Percentiles rank a stretch among this genome's conserved stretches.
These are phyloP conservation scores for Neoboletus subvelutipes DNA, from an alignment of 768 basidiomycete genomes.

Conservation along the genomic window DNA sequence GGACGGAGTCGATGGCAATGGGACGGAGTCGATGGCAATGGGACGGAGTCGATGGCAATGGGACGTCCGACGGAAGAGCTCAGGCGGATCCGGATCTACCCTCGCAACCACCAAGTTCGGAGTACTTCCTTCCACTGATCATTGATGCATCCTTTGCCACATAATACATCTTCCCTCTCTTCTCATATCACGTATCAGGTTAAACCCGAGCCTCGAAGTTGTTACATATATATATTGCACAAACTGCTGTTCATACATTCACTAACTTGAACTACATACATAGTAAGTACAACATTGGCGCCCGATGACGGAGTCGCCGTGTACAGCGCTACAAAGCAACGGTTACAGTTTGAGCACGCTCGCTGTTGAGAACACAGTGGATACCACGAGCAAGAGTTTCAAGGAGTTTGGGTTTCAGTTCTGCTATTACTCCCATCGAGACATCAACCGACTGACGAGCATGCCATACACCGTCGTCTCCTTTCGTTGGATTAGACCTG, in stretches of 20 bases:
- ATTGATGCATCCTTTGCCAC: too few relatives aligned
- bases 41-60: neutral
- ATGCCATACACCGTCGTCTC: conserved; percentile 18
- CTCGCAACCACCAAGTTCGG: neutral
- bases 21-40: too few relatives aligned
- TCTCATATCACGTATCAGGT: neutral
- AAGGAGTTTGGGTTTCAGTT: conserved; percentile 19
- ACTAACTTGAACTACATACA: neutral
- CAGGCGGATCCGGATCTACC: neutral
- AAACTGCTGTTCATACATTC: neutral
- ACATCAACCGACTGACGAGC: conserved; percentile 21
- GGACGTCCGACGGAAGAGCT: neutral
- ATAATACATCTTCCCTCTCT: too few relatives aligned
- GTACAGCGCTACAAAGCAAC: neutral
- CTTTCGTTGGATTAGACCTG: conserved; percentile 23
- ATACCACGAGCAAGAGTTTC: conserved; percentile 14
- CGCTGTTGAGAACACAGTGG: conserved; percentile 4
- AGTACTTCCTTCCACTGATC: neutral
- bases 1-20: too few relatives aligned
- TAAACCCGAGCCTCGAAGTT: too few relatives aligned
- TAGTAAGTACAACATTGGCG: neutral
- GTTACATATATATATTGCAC: neutral
- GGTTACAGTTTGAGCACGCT: neutral
- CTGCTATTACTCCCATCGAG: conserved; percentile 24
- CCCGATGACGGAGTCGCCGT: neutral